phyloP scores from a whole-genome alignment of 805 yeast species.

The Suhomyces xylopsoci region DNA sequence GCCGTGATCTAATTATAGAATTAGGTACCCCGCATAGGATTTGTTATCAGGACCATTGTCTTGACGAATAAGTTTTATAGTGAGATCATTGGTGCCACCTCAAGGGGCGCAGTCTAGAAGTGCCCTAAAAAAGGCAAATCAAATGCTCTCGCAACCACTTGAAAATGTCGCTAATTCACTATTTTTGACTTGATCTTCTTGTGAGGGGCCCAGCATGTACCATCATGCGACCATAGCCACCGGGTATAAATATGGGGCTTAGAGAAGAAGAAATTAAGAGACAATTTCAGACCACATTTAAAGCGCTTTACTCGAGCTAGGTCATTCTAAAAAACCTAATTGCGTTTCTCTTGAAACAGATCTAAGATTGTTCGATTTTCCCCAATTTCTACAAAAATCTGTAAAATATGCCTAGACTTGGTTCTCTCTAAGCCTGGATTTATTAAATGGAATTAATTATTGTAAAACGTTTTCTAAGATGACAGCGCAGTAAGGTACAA shows the following conservation, averaged over 20 bases:
- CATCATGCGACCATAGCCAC: background rate
- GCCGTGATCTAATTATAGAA: background rate
- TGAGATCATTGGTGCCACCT: background rate
- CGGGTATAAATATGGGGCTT: background rate
- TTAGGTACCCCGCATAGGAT: background rate
- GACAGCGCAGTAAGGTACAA: conserved; percentile 29
- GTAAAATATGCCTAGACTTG: background rate
- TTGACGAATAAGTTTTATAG: background rate
- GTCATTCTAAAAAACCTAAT: background rate
- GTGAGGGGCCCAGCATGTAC: background rate
- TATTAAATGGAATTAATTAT: background rate
- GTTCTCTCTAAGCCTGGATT: no score
- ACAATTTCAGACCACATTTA: background rate
- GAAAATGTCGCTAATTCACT: background rate
- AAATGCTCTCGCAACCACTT: background rate
- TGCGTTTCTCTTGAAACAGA: background rate
- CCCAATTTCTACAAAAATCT: background rate
- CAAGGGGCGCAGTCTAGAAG: background rate
- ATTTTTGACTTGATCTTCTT: background rate
- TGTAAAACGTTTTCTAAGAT: background rate
- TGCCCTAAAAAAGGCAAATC: background rate
- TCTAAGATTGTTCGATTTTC: background rate
- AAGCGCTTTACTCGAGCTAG: background rate
- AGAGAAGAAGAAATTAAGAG: background rate
- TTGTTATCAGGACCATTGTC: background rate